Conservation (phyloP, 1,284 basidiomycete species). For the Ustilago lituana region DNA sequence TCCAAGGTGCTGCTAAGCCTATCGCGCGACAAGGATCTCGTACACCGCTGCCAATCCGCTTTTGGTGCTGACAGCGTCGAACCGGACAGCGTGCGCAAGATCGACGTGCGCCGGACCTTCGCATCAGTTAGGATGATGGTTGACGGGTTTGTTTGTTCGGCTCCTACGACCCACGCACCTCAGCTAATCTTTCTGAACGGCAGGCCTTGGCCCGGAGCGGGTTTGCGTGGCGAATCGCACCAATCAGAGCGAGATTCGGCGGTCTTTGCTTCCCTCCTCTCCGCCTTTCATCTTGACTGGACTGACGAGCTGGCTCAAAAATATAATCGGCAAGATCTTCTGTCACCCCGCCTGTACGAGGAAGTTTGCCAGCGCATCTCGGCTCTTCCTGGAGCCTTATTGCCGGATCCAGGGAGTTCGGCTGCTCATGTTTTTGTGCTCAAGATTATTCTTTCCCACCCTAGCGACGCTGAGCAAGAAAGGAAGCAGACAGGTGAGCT, state of each 20-base stretch:
- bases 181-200: conserved; percentile 17
- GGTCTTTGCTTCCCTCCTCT: conserved; percentile 7
- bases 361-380: conserved; percentile 8
- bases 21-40: conserved; percentile 6
- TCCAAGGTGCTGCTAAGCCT: conserved; percentile 12
- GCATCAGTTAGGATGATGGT: conserved; percentile 8
- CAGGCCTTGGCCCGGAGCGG: conserved; percentile 8
- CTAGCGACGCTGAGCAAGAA: neutral
- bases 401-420: neutral
- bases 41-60: conserved; percentile 8
- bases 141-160: conserved; percentile 7
- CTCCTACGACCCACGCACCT: neutral
- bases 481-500: neutral
- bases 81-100: neutral
- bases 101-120: conserved; percentile 5
- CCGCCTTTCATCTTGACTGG: conserved; percentile 14
- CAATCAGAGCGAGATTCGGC: conserved; percentile 4
- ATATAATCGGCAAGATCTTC: neutral
- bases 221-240: neutral
- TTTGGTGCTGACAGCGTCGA: conserved; percentile 5
- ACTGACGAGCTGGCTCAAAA: neutral
- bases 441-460: neutral
- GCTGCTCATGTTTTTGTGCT: conserved; percentile 7
- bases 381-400: neutral
- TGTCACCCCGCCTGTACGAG: conserved; percentile 10